Conservation (phyloP, 2,329 filamentous ascomycete species). For the Aspergillus ibericus region DNA sequence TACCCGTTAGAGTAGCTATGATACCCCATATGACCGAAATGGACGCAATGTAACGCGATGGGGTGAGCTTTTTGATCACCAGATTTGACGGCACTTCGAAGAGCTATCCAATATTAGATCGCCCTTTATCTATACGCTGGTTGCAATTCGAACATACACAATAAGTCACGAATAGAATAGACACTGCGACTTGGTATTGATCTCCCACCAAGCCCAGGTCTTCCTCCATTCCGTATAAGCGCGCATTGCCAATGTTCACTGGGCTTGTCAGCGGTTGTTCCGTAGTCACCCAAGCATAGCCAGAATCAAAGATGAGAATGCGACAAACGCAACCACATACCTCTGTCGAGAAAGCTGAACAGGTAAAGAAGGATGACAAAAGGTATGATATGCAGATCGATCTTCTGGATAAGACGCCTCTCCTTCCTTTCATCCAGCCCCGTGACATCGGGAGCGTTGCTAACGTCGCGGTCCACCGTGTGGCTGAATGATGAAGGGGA, state of each 20-base stretch:
- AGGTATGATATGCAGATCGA: conserved; percentile 44
- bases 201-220: conserved; percentile 62
- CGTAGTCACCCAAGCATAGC: neutral
- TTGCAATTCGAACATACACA: conserved; percentile 39
- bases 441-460: conserved; percentile 17
- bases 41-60: conserved; percentile 56
- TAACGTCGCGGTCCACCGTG: conserved; percentile 9
- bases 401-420: conserved; percentile 37
- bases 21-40: conserved; percentile 63
- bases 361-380: conserved; percentile 58
- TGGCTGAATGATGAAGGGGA: conserved; percentile 10
- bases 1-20: conserved; percentile 56
- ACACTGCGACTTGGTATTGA: conserved; percentile 69
- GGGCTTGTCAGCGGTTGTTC: conserved; percentile 17
- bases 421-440: conserved; percentile 31
- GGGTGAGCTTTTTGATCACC: conserved; percentile 62
- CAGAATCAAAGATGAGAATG: neutral
- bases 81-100: conserved; percentile 68
- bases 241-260: conserved; percentile 73
- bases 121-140: too few relatives aligned
- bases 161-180: conserved; percentile 67
- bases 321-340: conserved; percentile 17
- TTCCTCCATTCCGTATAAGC: conserved; percentile 62
- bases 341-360: conserved; percentile 71
- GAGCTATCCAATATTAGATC: conserved; percentile 27